Base-by-base conservation (phyloP, 2,329 filamentous ascomycete genomes). In the Neonectria punicea region DNA sequence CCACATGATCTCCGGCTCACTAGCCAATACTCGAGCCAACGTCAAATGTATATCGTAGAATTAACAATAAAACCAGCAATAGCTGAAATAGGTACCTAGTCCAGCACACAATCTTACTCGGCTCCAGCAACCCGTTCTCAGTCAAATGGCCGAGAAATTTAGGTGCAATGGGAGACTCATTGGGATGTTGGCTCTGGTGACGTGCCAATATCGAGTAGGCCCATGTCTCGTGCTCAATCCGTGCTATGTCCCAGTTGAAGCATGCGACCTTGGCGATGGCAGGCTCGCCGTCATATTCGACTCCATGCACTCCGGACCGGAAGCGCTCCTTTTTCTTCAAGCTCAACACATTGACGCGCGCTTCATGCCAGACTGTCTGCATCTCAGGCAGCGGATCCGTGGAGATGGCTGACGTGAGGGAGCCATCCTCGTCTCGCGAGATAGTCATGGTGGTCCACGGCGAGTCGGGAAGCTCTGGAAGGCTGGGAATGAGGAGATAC, bases 61-160 rank as follows among this genome's bases (percentile, higher is more conserved):
- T 11, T 10, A 32, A 32, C 30, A 32, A 32, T 32, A 32, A 11
- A 4, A 32, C 10, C 10, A 32, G 30, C 10, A 11, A 4, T 32
- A 32, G 10, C 30, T 32, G 10, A 4, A 11, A 11, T 8, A 13
- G 9, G 10, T 32, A 11, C 9, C 30, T 32, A 32, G 10, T 2
- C 9, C 10, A 32, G 10, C 10, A 32, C 30, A 8, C 30, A 11
- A 4, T 4, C 10, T 32, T 11, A 11, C 4, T 3, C 2, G 10
- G 30, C 30, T 32, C 9, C 10, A 32, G 10, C 4, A 32, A 11
- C 57, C 76, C 76, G 56, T 75, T 68, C 70, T 80, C 77, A 47
- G 72, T 70, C 50, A 81, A 53, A 69, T 80, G 76, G 49, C 67
- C 77, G 30, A 81, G 69, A 68, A 81, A 80, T 46, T 64, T 70